These are phyloP conservation scores for Coemansia sp. DNA, from an alignment of 192 early-diverging fungal genomes.

Conservation along the genomic window DNA sequence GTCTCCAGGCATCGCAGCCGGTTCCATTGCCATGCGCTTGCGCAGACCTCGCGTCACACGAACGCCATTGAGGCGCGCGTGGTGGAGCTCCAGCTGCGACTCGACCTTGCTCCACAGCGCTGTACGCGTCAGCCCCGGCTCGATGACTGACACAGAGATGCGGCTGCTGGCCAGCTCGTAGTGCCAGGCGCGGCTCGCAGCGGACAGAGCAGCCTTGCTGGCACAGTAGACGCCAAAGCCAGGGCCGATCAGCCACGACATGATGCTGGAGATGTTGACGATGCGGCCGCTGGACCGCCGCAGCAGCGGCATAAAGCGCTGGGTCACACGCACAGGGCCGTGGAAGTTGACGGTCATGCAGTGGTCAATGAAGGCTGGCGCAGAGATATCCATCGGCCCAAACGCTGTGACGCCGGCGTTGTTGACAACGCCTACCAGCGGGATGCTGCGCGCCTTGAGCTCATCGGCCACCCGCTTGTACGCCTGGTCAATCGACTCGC, in stretches of 20 bases:
- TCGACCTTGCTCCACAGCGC: constrained; percentile 55
- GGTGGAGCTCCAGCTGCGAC: constrained; percentile 52
- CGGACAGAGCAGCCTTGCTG: constrained; percentile 56
- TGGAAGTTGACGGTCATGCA: constrained; percentile 55
- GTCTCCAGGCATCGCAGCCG: constrained; percentile 44
- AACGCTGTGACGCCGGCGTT: constrained; percentile 55
- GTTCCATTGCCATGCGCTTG: neutral
- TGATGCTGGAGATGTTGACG: constrained; percentile 56
- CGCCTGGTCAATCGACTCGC: constrained; percentile 44
- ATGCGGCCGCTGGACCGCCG: constrained; percentile 47
- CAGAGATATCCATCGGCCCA: constrained; percentile 52
- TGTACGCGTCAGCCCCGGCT: constrained; percentile 50
- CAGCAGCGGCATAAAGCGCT: constrained; percentile 52
- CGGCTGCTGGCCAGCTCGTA: constrained; percentile 45
- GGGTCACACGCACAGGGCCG: constrained; percentile 53
- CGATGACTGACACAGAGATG: constrained; percentile 49
- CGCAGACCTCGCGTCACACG: constrained; percentile 5
- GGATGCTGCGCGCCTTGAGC: constrained; percentile 38
- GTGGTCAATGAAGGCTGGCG: constrained; percentile 33
- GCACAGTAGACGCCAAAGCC: constrained; percentile 57
- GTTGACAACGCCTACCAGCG: constrained; percentile 52
- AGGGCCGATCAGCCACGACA: constrained; percentile 54
- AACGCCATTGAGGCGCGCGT: constrained; percentile 46
- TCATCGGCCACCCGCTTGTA: constrained; percentile 23
- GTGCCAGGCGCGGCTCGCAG: constrained; percentile 47